Base-by-base conservation (phyloP, 495 filamentous ascomycete genomes). In the Penicillium mononematosum region DNA sequence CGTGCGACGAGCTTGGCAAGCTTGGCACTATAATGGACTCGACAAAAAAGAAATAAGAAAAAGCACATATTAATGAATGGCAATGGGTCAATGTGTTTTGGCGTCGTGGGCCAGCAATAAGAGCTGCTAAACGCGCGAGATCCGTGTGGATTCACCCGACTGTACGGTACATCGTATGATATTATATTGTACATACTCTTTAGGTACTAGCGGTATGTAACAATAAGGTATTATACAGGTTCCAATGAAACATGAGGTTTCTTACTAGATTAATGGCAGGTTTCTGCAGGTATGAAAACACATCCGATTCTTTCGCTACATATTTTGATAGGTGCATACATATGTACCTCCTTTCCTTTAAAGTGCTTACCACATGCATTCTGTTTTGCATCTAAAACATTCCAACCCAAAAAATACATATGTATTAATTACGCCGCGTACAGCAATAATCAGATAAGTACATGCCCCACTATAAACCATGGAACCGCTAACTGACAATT, bases 1-100 rank as follows among this genome's bases (percentile, higher is more conserved):
- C 17, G 20, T 16, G 29, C 22, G 34, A 9, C 19, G 52, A 25
- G 49, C 42, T 54, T 54, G 52, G 52, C 52, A 36, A 17, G 20
- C 52, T 46, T 55, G 52, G 51, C 51, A 34, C 24, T 3, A 45
- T 45, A 24, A 45, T 53, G 12, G 25, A 27, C 27, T 31, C 52
- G 52, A 39, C 52, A 55, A 55, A 52, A 42, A 29, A 38, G 14
- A 45, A n/a, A 25, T 31, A 42, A n/a, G 20, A 12, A 46, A 10
- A 36, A 44, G 14, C 31, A 10, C 4, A 31, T 31, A 31, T 31
- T 32, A 32, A 32, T 10, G 2, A 16, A 22, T 53, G 5, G 25
- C 6, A 53, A 8, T 20, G 39, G 17, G 17, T 11, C 19, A 25
- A 2, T 14, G 10, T 27, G 17, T 38, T 36, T 34, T 20, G 42